Evolutionary conservation across 2,329 filamentous ascomycete genomes (phyloP), one percentile per base, ranked within the genome.

Genomic region (Xylaria hypoxylon): DNA sequence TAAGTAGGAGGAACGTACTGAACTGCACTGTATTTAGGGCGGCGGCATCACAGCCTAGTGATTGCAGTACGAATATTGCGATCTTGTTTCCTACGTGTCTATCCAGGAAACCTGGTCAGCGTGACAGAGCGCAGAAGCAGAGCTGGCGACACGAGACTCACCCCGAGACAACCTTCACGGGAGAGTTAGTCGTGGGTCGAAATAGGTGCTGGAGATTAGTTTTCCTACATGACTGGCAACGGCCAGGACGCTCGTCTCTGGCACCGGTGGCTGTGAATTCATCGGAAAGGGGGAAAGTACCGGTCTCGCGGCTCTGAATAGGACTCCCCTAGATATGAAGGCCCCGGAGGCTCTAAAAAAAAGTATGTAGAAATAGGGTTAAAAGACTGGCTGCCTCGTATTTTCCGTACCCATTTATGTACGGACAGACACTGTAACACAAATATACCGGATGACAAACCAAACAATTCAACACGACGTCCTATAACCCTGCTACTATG

Each of bases 81-180:
- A 99, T 97, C 75, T 95, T 97, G 79, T 99, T 99, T 58, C 96
- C 96, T 72, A 99, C 96, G 86, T 97, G 95, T 78, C 96, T 97
- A 78, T 69, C 19, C 45, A 63, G 42, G 42, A 57, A 57, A 31
- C 42, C 52, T 61, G 67, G 67, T 76, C 68, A 76, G 74, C 69
- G 57, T 47, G 61, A 47, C 8, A 66, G 48, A 31, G 53, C 58
- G 68, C 69, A 56, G 62, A 56, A 56, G 50, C 28, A 60, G 52
- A 62, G 60, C 67, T 22, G 65, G 53, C 17, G 68, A 61, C 33
- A 62, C 60, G 47, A 44, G 59, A 84, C 88, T 87, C 82, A 92
- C 90, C 90, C 90, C 74, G 90, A 91, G 72, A 90, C 89, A 75
- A 93, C 89, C 90, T 92, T 81, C 59, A 76, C 72, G 73, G 50